Conservation (phyloP, 164 flowering plant genomes). For the Berberis thunbergii region DNA sequence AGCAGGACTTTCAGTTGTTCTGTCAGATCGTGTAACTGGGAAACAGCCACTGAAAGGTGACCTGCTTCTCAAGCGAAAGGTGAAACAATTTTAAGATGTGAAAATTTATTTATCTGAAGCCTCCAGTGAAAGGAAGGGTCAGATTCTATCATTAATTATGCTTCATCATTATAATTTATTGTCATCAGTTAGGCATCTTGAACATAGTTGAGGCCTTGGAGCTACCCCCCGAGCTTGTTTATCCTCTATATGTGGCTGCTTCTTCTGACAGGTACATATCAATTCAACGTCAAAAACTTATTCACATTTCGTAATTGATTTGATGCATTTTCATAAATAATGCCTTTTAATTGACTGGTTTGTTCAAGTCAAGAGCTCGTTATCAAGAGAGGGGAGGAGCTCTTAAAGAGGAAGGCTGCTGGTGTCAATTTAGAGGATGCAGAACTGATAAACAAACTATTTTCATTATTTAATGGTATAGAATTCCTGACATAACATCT, state of each 20-base stretch:
- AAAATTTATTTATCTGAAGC: background rate
- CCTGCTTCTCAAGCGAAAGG: constrained; percentile 61
- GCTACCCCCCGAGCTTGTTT: constrained; percentile 55
- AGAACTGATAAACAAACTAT: constrained; percentile 50
- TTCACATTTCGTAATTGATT: too few relatives aligned
- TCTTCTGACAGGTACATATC: constrained; percentile 57
- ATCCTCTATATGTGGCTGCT: constrained; percentile 70
- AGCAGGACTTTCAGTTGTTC: constrained; percentile 74
- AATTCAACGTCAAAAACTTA: background rate
- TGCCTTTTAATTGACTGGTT: constrained; percentile 14
- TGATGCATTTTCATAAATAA: too few relatives aligned
- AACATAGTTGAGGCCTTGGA: constrained; percentile 75
- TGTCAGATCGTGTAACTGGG: constrained; percentile 66
- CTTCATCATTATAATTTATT: constrained; percentile 8
- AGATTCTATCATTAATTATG: background rate
- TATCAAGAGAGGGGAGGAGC: constrained; percentile 81
- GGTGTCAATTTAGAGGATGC: constrained; percentile 66
- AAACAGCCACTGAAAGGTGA: constrained; percentile 49
- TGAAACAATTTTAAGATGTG: constrained; percentile 10
- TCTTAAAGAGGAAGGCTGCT: constrained; percentile 70
- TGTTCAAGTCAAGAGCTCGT: constrained; percentile 73
- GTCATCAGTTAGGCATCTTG: constrained; percentile 67
- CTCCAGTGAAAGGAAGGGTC: background rate
- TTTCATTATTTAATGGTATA: constrained; percentile 71
- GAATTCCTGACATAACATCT: background rate